A percentile compares a stretch with the other conserved stretches of the same genome.
phyloP scores from a whole-genome alignment of 164 flowering plant species.

The Stephania cephalantha region DNA sequence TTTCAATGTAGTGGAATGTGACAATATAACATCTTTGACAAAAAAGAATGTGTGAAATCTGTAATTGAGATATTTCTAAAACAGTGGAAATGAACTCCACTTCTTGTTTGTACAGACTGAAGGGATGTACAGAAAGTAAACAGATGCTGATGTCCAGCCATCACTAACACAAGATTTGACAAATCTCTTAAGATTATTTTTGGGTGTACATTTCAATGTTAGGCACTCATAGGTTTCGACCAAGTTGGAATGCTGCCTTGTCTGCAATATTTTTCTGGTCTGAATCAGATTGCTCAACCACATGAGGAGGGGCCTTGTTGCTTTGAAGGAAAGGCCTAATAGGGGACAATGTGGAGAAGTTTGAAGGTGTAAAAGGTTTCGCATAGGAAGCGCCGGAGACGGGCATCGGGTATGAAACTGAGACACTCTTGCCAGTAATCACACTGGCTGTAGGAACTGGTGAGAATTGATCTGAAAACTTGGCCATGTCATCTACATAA shows the following conservation, averaged over 20 bases:
- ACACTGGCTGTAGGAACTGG: constrained; percentile 50
- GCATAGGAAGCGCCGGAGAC: constrained; percentile 69
- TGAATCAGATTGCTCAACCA: constrained; percentile 23
- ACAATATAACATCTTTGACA: too few relatives aligned
- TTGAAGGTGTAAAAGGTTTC: background rate
- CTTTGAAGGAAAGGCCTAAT: constrained; percentile 49
- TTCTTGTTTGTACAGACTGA: background rate
- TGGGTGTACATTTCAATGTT: background rate
- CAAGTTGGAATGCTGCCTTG: background rate
- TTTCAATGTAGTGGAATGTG: background rate
- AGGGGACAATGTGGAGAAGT: constrained; percentile 49
- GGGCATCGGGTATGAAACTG: constrained; percentile 47
- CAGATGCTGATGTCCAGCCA: background rate
- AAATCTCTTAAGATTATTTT: background rate
- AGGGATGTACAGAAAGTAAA: background rate
- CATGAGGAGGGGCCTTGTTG: constrained; percentile 31
- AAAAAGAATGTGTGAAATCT: too few relatives aligned
- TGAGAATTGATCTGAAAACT: constrained; percentile 51
- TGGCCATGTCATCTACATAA: constrained; percentile 80
- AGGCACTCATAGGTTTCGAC: background rate
- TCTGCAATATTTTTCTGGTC: background rate
- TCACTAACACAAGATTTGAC: background rate
- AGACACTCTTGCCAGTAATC: constrained; percentile 52
- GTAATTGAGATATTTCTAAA: too few relatives aligned
- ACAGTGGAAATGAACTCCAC: background rate